Evolutionary conservation across 352 stramenopile species (phyloP).

Genomic region (Phytophthora litchii): DNA sequence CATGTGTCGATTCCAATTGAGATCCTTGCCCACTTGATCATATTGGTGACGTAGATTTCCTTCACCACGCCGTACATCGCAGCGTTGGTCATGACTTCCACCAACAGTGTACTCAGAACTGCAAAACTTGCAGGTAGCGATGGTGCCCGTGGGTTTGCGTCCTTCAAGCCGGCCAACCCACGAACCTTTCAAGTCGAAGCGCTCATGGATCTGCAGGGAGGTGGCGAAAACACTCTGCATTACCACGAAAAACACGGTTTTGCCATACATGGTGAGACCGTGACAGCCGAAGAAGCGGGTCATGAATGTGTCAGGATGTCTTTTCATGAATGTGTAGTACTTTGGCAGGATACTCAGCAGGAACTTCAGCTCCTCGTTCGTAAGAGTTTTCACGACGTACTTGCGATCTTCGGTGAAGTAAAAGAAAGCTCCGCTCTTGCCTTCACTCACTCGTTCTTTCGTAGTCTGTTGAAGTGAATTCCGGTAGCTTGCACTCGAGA

Average conservation of each 20-base stretch:
- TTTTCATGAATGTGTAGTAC: slow-evolving; percentile 74
- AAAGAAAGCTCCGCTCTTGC: slow-evolving; percentile 85
- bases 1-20: slow-evolving; percentile 89
- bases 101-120: slow-evolving; percentile 67
- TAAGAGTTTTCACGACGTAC: slow-evolving; percentile 86
- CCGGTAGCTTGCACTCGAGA: slow-evolving; percentile 69
- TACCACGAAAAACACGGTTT: slow-evolving; percentile 85
- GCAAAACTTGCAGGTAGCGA: slow-evolving; percentile 80
- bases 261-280: slow-evolving; percentile 85
- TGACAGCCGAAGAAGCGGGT: slow-evolving; percentile 84
- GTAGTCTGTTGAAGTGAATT: slow-evolving; percentile 75
- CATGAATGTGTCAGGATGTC: slow-evolving; percentile 78
- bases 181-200: slow-evolving; percentile 85
- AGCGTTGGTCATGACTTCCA: slow-evolving; percentile 72
- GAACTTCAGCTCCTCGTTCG: slow-evolving; percentile 77
- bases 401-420: slow-evolving; percentile 86
- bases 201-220: slow-evolving; percentile 78
- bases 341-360: slow-evolving; percentile 70
- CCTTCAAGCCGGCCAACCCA: slow-evolving; percentile 84
- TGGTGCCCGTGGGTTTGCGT: slow-evolving; percentile 69
- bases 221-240: slow-evolving; percentile 88
- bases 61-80: slow-evolving; percentile 63
- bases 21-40: slow-evolving; percentile 82
- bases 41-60: slow-evolving; percentile 78
- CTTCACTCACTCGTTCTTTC: slow-evolving; percentile 80